Conservation (phyloP, 805 yeast genomes). For the Cyberlindnera americana region DNA sequence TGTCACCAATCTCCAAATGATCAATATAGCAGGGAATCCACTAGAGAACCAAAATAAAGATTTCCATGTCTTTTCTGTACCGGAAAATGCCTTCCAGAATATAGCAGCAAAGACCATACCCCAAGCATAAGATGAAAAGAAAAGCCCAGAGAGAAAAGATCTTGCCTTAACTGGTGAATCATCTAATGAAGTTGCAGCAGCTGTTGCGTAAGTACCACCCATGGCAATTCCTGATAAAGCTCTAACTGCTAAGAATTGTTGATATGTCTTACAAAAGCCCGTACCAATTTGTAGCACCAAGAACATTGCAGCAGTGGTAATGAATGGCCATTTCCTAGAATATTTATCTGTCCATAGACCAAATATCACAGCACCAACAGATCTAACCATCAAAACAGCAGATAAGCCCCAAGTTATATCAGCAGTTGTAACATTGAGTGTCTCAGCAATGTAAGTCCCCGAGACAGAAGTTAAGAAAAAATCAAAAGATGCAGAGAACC, state of each 20-base stretch:
- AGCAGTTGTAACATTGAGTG: slow-evolving; percentile 41
- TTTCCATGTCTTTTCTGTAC: slow-evolving; percentile 58
- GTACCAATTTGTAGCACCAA: slow-evolving; percentile 58
- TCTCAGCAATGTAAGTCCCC: slow-evolving; percentile 47
- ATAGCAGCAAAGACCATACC: slow-evolving; percentile 64
- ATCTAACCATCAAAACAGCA: slow-evolving; percentile 66
- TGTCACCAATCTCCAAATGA: slow-evolving; percentile 50
- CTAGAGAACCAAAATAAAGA: slow-evolving; percentile 71
- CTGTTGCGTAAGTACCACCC: slow-evolving; percentile 48
- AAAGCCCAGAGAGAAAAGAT: slow-evolving; percentile 59
- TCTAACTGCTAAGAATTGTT: slow-evolving; percentile 59
- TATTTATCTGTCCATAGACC: slow-evolving; percentile 59
- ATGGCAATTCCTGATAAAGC: slow-evolving; percentile 56
- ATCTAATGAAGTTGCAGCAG: slow-evolving; percentile 48
- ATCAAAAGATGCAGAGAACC: slow-evolving; percentile 75
- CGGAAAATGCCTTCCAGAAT: slow-evolving; percentile 58
- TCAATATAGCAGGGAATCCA: slow-evolving; percentile 56
- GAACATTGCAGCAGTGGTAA: slow-evolving; percentile 48
- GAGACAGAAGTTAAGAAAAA: slow-evolving; percentile 64
- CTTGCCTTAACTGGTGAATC: slow-evolving; percentile 61
- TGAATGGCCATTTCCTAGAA: slow-evolving; percentile 69
- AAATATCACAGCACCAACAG: slow-evolving; percentile 66
- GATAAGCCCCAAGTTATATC: slow-evolving; percentile 73
- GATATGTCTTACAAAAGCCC: slow-evolving; percentile 54
- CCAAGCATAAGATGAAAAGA: slow-evolving; percentile 57